A percentile compares a stretch with the other conserved stretches of the same genome.
These are phyloP conservation scores for Chaetomidium leptoderma DNA, from an alignment of 495 filamentous ascomycete genomes.

Conservation along the genomic window DNA sequence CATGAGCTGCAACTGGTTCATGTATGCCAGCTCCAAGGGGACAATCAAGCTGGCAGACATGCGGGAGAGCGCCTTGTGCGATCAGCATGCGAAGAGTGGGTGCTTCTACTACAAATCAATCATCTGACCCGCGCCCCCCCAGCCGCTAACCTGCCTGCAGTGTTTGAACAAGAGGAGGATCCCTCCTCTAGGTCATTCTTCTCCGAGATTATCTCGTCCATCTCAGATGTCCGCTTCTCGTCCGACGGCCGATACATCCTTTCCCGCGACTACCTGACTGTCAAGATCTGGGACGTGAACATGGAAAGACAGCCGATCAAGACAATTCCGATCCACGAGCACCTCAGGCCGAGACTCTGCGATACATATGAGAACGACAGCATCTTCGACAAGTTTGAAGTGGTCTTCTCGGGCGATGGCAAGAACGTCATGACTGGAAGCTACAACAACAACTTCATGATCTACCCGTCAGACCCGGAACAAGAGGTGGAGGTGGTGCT, in stretches of 20 bases:
- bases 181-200: constrained; percentile 99
- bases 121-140: neutral
- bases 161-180: constrained; percentile 98
- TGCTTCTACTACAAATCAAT: neutral
- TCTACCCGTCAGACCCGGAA: constrained; percentile 92
- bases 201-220: constrained; percentile 98
- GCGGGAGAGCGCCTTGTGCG: constrained; percentile 92
- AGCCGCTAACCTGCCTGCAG: constrained; percentile 44
- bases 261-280: constrained; percentile 94
- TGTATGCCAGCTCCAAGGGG: constrained; percentile 99
- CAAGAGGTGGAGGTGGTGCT: constrained; percentile 96
- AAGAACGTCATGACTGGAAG: constrained; percentile 99
- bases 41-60: constrained; percentile 99
- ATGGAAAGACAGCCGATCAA: constrained; percentile 97
- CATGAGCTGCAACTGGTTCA: constrained; percentile 98
- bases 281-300: constrained; percentile 99
- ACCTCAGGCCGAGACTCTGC: constrained; percentile 88
- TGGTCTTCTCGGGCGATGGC: constrained; percentile 95
- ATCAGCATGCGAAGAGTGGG: constrained; percentile 92
- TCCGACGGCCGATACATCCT: constrained; percentile 95
- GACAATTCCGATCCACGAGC: constrained; percentile 98
- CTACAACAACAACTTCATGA: constrained; percentile 99
- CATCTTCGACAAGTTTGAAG: constrained; percentile 99
- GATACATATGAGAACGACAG: constrained; percentile 99
- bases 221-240: constrained; percentile 97